These are phyloP conservation scores for Daldinia sp. DNA, from an alignment of 2,329 filamentous ascomycete species.

Conservation along the genomic window DNA sequence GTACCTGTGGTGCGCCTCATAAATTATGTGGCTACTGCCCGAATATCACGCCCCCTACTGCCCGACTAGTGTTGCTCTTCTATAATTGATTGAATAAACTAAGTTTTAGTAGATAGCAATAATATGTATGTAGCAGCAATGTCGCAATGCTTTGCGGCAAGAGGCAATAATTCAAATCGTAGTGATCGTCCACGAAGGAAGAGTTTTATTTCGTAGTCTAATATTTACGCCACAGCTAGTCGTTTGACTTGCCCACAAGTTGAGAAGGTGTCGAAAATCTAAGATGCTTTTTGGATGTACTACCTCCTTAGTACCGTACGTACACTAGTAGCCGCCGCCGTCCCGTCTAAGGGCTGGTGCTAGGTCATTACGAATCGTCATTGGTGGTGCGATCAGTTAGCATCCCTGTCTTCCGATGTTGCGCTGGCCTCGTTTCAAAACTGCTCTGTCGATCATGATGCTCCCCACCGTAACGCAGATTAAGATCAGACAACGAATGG, in stretches of 20 bases:
- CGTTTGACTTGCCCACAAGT: neutral
- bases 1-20: too few relatives aligned
- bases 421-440: slow-evolving; percentile 35
- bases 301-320: slow-evolving; percentile 14
- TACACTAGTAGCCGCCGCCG: slow-evolving; percentile 26
- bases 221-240: neutral
- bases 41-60: too few relatives aligned
- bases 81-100: neutral
- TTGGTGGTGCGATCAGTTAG: slow-evolving; percentile 24
- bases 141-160: neutral
- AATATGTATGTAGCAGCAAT: neutral
- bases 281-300: slow-evolving; percentile 2
- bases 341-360: slow-evolving; percentile 22
- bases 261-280: slow-evolving; percentile 10
- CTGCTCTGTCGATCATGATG: slow-evolving; percentile 27
- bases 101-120: neutral
- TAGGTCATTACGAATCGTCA: slow-evolving; percentile 21
- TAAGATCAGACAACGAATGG: slow-evolving; percentile 26
- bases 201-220: neutral
- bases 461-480: slow-evolving; percentile 18
- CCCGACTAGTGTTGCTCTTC: too few relatives aligned
- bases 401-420: slow-evolving; percentile 25
- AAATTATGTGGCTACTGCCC: too few relatives aligned
- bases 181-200: neutral
- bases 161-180: neutral